A percentile compares a stretch with the other conserved stretches of the same genome.
Evolutionary conservation across 2,329 filamentous ascomycete species (phyloP).

Genomic region (Falciphora oryzae): DNA sequence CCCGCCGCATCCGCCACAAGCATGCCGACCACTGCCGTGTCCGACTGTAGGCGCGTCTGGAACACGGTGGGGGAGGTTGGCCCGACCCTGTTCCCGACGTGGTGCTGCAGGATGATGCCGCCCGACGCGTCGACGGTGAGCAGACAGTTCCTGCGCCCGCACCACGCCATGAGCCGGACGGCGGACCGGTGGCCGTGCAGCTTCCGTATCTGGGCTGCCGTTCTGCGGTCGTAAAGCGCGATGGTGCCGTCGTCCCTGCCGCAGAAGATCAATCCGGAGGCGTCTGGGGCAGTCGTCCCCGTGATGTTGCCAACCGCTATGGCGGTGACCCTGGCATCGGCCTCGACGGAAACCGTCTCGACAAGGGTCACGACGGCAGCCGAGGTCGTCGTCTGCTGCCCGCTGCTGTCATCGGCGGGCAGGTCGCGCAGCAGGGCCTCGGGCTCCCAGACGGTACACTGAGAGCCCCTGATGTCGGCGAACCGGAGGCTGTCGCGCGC

Average conservation of each 20-base stretch:
- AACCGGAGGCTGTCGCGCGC: constrained; percentile 26
- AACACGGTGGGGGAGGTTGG: constrained; percentile 11
- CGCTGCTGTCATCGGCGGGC: constrained; percentile 22
- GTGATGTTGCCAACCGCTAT: constrained; percentile 21
- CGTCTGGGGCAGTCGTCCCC: constrained; percentile 12
- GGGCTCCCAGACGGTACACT: constrained; percentile 33
- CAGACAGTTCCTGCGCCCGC: constrained; percentile 18
- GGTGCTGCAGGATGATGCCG: constrained; percentile 16
- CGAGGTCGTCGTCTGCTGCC: constrained; percentile 12
- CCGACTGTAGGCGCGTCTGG: constrained; percentile 19
- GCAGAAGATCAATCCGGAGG: constrained; percentile 21
- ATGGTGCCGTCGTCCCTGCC: constrained; percentile 32
- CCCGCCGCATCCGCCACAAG: constrained; percentile 20
- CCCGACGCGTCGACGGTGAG: constrained; percentile 25
- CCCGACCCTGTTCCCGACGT: too few relatives aligned
- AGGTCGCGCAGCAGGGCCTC: constrained; percentile 21
- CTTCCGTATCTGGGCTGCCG: constrained; percentile 18
- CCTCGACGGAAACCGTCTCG: constrained; percentile 20
- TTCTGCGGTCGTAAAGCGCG: constrained; percentile 23
- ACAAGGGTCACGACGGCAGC: constrained; percentile 13
- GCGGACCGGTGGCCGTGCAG: constrained; percentile 25
- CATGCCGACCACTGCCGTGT: constrained; percentile 21
- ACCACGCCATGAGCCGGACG: constrained; percentile 24
- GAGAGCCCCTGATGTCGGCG: constrained; percentile 27
- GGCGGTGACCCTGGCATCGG: constrained; percentile 24